Base-by-base conservation (phyloP, 78 protist genomes). In the Salpingoeca rosetta region DNA sequence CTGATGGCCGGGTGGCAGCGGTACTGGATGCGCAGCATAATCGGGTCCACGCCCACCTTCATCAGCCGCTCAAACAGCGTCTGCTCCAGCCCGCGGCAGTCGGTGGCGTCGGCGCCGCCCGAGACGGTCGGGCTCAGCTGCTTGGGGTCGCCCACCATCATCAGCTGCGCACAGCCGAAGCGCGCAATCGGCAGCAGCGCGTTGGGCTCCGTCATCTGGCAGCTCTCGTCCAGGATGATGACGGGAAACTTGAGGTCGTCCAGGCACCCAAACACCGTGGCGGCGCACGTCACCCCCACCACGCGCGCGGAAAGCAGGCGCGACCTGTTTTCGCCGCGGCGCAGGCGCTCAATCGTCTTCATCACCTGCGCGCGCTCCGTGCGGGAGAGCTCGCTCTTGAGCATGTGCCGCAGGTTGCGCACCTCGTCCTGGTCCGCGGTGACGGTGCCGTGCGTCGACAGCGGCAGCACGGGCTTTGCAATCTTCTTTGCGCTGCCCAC, bases 1-100 rank as follows among this genome's bases (percentile, higher is more conserved):
- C 91, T 83, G 45, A 94, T 90, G 1, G 2, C 25, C 7, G 96
- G 96, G 74, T 94, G 94, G 83, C 94, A 92, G 82, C 96, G 84
- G 82, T 92, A 94, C 81, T 94, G 96, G 31, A 83, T 94, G 57
- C 84, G 80, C 36, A 94, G 72, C 39, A 90, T 35, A 31, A 84
- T 84, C 1, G 92, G 90, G 35, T 72, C 43, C 2, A 39, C 31
- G 10, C 85, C 57, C 36, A 10, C 39, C 3, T 44, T 28, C 24
- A 84, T 51, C 51, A 94, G 84, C 26, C 96, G 80, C 26, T 89
- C 91, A 78, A 92, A 94, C 38, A 94, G 51, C 3, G 96, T 94
- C 83, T 82, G 85, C 86, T 87, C 94, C 1, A 91, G 84, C 17
- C 94, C 94, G 28, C 85, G 86, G 24, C 3, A 2, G 79, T 57